These are phyloP conservation scores for Clitopilus hobsonii DNA, from an alignment of 768 basidiomycete species.

Conservation along the genomic window DNA sequence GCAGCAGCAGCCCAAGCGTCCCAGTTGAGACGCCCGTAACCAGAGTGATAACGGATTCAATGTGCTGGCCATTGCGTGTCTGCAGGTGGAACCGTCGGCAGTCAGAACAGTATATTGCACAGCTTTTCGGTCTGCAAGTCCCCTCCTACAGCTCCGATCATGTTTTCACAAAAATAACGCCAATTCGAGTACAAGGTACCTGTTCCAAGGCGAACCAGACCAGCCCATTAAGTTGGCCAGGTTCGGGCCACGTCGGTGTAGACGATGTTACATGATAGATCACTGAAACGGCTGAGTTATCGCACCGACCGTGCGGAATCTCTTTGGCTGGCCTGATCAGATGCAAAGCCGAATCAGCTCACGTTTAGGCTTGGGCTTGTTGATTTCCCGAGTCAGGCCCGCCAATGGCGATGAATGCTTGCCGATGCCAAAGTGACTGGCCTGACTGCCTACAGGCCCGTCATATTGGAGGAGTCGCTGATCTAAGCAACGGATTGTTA, in stretches of 20 bases:
- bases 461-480: conserved; percentile 13
- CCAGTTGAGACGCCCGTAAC: neutral
- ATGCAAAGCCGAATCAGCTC: neutral
- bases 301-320: neutral
- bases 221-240: neutral
- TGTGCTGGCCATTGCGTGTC: neutral
- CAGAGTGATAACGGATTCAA: neutral
- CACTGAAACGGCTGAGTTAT: neutral
- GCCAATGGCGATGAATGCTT: neutral
- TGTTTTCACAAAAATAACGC: neutral
- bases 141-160: neutral
- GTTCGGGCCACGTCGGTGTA: neutral
- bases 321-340: neutral
- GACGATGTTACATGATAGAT: neutral
- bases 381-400: neutral
- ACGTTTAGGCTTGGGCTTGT: neutral
- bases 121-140: neutral
- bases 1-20: neutral
- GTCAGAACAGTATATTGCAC: neutral
- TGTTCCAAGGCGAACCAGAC: neutral
- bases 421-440: neutral
- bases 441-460: neutral
- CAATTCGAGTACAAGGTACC: neutral
- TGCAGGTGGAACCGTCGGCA: neutral
- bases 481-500: conserved; percentile 28